Evolutionary conservation across 2,329 filamentous ascomycete genomes (phyloP).

Genomic region (Claviceps arundinis): DNA sequence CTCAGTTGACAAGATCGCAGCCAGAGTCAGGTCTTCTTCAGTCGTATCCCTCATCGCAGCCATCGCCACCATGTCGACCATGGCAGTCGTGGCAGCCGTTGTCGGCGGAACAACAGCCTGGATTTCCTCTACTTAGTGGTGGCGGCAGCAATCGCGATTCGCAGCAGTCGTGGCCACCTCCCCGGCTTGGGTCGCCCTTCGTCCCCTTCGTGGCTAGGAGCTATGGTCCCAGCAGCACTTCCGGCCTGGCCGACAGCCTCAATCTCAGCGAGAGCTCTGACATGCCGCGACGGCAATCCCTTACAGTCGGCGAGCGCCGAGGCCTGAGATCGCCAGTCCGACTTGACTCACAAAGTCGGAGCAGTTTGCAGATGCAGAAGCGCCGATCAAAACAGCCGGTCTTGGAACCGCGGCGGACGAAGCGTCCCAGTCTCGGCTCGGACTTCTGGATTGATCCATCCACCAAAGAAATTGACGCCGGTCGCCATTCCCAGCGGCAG

Average conservation of each 20-base stretch:
- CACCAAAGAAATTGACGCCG: slow-evolving; percentile 10
- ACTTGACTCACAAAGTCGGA: slow-evolving; percentile 32
- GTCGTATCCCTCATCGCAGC: background rate
- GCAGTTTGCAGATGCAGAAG: slow-evolving; percentile 43
- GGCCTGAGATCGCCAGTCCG: slow-evolving; percentile 40
- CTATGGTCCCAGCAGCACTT: slow-evolving; percentile 49
- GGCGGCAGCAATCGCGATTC: slow-evolving; percentile 12
- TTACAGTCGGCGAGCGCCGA: slow-evolving; percentile 36
- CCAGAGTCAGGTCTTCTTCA: slow-evolving; percentile 2
- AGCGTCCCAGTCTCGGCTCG: slow-evolving; percentile 40
- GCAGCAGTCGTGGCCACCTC: slow-evolving; percentile 9
- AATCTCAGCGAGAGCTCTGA: slow-evolving; percentile 14
- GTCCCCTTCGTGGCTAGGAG: slow-evolving; percentile 42
- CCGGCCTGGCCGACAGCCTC: slow-evolving; percentile 27
- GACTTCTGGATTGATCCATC: slow-evolving; percentile 40
- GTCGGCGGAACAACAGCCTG: slow-evolving; percentile 1
- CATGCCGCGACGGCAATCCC: slow-evolving; percentile 30
- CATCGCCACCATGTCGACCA: background rate
- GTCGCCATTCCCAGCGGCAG: slow-evolving; percentile 8
- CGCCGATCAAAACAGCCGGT: slow-evolving; percentile 34
- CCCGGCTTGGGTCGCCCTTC: slow-evolving; percentile 41
- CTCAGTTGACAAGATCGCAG: slow-evolving; percentile 39
- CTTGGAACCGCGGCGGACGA: slow-evolving; percentile 33
- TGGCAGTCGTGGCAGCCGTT: background rate
- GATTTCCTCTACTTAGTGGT: background rate